These are phyloP conservation scores for Quercus parvula DNA, from an alignment of 306 rosid species.

Conservation along the genomic window DNA sequence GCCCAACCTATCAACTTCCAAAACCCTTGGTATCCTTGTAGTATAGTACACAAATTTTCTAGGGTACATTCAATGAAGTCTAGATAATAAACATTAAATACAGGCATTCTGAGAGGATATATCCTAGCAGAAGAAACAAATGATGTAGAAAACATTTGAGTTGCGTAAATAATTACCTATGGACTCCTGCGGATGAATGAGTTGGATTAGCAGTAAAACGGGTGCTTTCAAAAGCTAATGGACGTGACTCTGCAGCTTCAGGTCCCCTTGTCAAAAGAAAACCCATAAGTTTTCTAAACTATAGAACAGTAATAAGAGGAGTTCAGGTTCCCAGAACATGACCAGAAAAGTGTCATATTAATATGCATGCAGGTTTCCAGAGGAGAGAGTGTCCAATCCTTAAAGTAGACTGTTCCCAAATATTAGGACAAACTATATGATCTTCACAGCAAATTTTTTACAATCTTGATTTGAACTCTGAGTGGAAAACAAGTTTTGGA, in stretches of 20 bases:
- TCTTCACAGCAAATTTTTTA: background rate
- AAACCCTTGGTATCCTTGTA: background rate
- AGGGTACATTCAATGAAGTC: background rate
- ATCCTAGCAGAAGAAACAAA: background rate
- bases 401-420: background rate
- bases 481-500: no score
- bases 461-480: background rate
- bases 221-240: background rate
- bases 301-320: background rate
- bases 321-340: background rate
- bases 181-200: background rate
- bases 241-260: background rate
- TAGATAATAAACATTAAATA: background rate
- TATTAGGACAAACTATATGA: background rate
- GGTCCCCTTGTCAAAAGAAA: background rate
- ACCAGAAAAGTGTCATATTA: background rate
- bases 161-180: slow-evolving; percentile 3
- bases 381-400: background rate
- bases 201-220: background rate
- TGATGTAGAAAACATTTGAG: background rate
- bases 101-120: background rate
- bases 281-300: background rate
- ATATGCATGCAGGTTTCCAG: background rate
- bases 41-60: background rate
- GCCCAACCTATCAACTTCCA: background rate